phyloP scores from a whole-genome alignment of 108 stramenopile species.

The Stephanodiscus minutulus region DNA sequence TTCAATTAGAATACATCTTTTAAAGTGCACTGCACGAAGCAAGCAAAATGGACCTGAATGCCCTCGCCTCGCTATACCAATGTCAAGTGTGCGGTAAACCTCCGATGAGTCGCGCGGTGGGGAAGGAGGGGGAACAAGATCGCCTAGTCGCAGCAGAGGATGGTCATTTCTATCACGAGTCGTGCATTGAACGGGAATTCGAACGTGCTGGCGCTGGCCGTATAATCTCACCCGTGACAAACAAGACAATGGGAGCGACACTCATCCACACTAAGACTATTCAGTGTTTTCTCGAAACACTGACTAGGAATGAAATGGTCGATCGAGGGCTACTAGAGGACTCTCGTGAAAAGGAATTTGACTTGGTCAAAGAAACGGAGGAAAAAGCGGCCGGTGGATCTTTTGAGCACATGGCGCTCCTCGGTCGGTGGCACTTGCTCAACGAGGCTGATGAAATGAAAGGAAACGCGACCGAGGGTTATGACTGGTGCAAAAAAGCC shows the following conservation, averaged over 20 bases:
- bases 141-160: constrained; percentile 7
- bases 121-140: no score
- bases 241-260: neutral
- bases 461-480: constrained; percentile 13
- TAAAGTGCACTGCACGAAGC: no score
- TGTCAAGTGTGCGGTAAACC: constrained; percentile 14
- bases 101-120: neutral
- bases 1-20: no score
- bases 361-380: constrained; percentile 1
- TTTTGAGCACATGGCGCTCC: constrained; percentile 7
- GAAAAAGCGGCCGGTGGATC: constrained; percentile 11
- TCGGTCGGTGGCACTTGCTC: constrained; percentile 19
- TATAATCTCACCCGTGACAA: constrained; percentile 10
- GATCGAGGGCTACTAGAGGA: constrained; percentile 4
- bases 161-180: constrained; percentile 9
- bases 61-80: constrained; percentile 1
- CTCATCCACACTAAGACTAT: constrained; percentile 17
- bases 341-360: neutral
- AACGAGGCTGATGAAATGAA: constrained; percentile 14
- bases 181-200: neutral
- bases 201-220: neutral
- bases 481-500: constrained; percentile 18
- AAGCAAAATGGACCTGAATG: constrained; percentile 19
- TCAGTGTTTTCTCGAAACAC: constrained; percentile 13
- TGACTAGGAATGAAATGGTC: neutral